These are phyloP conservation scores for Amoebophrya sp. DNA, from an alignment of 169 alveolate species.

Conservation along the genomic window DNA sequence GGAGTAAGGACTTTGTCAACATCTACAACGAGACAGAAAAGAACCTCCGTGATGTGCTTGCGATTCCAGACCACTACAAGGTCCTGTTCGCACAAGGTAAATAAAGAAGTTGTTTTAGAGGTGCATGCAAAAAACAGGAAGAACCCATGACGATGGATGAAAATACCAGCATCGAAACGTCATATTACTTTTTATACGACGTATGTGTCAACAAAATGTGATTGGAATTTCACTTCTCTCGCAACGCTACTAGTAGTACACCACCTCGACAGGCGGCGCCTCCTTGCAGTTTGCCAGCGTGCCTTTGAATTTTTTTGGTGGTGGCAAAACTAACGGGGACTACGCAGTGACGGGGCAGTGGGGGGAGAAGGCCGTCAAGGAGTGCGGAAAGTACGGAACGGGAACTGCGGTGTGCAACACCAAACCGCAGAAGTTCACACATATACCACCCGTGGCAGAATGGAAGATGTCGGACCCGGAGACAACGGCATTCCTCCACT, in stretches of 20 bases:
- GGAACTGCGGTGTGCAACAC: background rate
- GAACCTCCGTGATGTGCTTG: constrained; percentile 44
- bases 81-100: constrained; percentile 32
- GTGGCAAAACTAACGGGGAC: background rate
- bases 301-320: background rate
- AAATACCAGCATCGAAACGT: no score
- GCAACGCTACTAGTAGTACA: no score
- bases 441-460: background rate
- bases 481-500: background rate
- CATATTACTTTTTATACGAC: no score
- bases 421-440: background rate
- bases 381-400: background rate
- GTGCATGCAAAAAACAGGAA: no score
- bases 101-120: no score
- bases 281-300: background rate
- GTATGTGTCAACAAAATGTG: no score
- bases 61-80: constrained; percentile 46
- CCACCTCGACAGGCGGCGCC: background rate
- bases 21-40: constrained; percentile 41
- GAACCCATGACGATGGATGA: no score
- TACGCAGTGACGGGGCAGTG: background rate
- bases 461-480: background rate
- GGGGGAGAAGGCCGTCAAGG: background rate
- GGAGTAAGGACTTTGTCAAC: constrained; percentile 48
- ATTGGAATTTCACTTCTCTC: no score